Evolutionary conservation across 2,329 filamentous ascomycete species (phyloP), one percentile per base, ranked within the genome.

Genomic region (Ascochyta clinopodiicola): DNA sequence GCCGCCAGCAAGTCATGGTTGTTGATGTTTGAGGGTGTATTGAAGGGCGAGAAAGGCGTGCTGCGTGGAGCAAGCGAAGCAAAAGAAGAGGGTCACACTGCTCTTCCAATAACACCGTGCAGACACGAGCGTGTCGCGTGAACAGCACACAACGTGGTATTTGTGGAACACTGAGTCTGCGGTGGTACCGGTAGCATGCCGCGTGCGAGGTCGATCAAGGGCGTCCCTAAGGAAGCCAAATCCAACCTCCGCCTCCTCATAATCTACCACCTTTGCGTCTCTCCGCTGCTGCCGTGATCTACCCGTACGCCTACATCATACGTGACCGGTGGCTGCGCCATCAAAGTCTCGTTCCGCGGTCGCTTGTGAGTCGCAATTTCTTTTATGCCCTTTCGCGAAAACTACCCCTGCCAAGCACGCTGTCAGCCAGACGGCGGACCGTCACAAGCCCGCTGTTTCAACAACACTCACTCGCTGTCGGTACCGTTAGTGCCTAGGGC

Each of bases 101-200:
- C 17, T n/a, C 31, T 44, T 47, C 38, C 54, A 52, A 57, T 57
- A 57, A 29, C n/a, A 36, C 21, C 21, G 40, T 57, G 55, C 55
- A 57, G 55, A 57, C 55, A 57, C 55, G 55, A 57, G 50, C 35
- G 17, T 21, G 29, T 50, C 39, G 55, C 54, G 48, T 57, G 43
- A 44, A 47, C 38, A 36, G 22, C 36, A 17, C 47, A 51, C 46
- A 43, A 25, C 36, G 32, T 50, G 47, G 22, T 36, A 32, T 51
- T n/a, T 27, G 52, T 56, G 43, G 36, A 22, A 51, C 52, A 6
- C 25, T 3, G 10, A 32, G 15, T 22, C n/a, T 17, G 34, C 12
- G 17, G 24, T 38, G 38, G 19, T 10, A n/a, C 31, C 4, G 31
- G 32, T 34, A 32, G 2, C 17, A 21, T 32, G 25, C 24, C 22